Percentiles rank a stretch among this genome's conserved stretches.
phyloP scores from a whole-genome alignment of 495 filamentous ascomycete species.

The Aspergillus asperescens region DNA sequence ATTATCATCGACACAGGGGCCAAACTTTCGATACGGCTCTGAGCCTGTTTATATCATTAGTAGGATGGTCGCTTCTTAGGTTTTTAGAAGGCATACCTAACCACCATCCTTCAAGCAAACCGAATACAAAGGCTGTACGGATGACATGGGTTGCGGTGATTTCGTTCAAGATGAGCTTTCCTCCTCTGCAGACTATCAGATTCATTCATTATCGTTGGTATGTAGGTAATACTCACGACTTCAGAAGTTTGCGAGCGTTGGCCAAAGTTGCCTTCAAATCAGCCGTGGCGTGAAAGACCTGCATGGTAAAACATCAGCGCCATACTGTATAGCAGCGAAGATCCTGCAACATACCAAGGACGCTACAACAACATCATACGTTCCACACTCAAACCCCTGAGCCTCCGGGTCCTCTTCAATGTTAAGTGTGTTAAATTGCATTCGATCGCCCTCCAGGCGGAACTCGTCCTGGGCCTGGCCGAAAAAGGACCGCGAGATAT shows the following conservation, averaged over 20 bases:
- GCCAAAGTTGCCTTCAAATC: not conserved
- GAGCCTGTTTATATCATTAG: not conserved
- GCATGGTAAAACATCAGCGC: not conserved
- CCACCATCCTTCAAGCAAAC: not conserved
- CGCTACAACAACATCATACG: conserved; percentile 6
- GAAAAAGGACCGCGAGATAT: conserved; percentile 3
- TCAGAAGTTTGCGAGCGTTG: not conserved
- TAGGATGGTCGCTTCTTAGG: not conserved
- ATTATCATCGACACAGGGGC: not conserved
- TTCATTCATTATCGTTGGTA: not conserved
- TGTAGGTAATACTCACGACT: not conserved
- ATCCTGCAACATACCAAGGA: not conserved
- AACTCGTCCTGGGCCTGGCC: not conserved
- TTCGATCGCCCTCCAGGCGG: not conserved
- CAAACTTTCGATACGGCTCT: not conserved
- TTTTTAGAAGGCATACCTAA: not conserved
- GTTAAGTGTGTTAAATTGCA: not conserved
- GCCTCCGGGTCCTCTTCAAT: conserved; percentile 4
- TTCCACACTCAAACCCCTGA: conserved; percentile 2
- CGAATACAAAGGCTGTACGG: not conserved
- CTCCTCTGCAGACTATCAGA: not conserved
- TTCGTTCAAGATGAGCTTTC: not conserved
- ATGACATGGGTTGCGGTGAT: not conserved
- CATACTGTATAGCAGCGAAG: not conserved
- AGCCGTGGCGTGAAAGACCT: not conserved